phyloP scores from a whole-genome alignment of 257 asterid genomes.

The Lithospermum erythrorhizon region DNA sequence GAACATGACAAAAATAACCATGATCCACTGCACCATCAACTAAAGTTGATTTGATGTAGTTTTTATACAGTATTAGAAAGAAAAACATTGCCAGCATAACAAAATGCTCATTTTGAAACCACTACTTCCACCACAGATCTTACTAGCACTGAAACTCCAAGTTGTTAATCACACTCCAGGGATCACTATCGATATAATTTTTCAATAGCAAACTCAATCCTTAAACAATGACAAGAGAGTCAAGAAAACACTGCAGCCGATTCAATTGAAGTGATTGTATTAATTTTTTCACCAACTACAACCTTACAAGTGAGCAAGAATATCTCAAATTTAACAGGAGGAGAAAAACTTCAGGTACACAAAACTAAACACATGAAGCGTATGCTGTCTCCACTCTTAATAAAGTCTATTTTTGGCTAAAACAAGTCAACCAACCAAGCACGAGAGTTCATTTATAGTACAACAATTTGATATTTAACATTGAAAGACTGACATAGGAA shows the following conservation, averaged over 20 bases:
- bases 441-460: not conserved
- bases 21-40: no score
- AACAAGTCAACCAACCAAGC: no score
- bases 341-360: not conserved
- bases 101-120: not conserved
- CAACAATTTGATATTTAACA: no score
- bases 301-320: not conserved
- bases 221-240: not conserved
- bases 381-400: not conserved
- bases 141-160: not conserved
- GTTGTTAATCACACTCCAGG: not conserved
- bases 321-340: not conserved
- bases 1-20: no score
- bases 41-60: not conserved
- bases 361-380: not conserved
- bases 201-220: not conserved
- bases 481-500: not conserved
- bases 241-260: not conserved
- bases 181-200: not conserved
- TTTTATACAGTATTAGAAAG: no score
- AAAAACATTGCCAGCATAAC: not conserved
- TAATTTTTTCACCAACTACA: not conserved
- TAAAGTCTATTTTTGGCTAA: no score
- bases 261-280: not conserved
- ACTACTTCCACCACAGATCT: no score